Base-by-base conservation (phyloP, 345 rosid genomes). In the Aethionema arabicum region DNA sequence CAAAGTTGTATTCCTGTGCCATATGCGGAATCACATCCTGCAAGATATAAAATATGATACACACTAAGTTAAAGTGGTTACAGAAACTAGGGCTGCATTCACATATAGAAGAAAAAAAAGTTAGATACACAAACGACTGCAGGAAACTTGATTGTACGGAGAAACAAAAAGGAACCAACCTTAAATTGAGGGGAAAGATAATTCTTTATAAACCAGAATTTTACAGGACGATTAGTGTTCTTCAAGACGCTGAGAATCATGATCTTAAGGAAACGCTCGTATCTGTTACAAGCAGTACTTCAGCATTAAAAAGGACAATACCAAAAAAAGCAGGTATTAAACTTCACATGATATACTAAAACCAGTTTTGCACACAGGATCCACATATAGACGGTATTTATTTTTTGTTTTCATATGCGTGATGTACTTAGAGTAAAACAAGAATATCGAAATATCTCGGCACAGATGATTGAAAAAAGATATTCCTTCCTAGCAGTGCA, bases 171-270 rank as follows among this genome's bases (percentile, higher is more conserved):
- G 32, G 51, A 59, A 67, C 59, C 30, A 66, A 93, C 99, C 99
- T 93, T 90, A 68, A 93, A 93, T 72, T 84, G 96, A 63, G 99
- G 99, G 53, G 99, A 90, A 52, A 93, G 95, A 76, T 90, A 93
- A 74, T 93, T 93, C 84, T 93, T 93, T 71, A 93, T 93, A 77
- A 93, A 93, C 99, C 99, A 93, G 81, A 93, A 93, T 71, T 93
- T 93, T 71, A 93, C 89, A 0, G 96, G 97, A 37, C 97, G 97
- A 46, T 45, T 32, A 31, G 97, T 90, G 77, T 86, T 93, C 85
- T 88, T 93, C 65, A 90, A 76, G 69, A 93, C 97, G 71, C 92
- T 90, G 39, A 93, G 80, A 70, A 93, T 93, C 99, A 93, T 93
- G 74, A 90, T 93, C 80, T 90, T 93, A 48, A 82, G 85, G 75